These are phyloP conservation scores for Sisymbrium irio DNA, from an alignment of 345 rosid species.

Conservation along the genomic window DNA sequence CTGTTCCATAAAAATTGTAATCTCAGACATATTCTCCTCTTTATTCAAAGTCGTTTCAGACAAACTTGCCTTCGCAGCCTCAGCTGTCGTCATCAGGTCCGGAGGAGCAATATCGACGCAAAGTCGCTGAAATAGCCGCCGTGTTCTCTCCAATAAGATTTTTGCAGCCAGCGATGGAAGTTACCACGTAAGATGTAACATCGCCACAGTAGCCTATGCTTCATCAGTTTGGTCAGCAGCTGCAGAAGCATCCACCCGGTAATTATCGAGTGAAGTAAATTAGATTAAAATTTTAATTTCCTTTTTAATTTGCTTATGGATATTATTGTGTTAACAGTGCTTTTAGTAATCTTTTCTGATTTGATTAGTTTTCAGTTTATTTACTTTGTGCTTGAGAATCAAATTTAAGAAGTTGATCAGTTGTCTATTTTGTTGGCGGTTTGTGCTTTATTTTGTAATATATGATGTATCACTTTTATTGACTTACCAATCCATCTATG, in stretches of 20 bases:
- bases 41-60: slow-evolving; percentile 10
- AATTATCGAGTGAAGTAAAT: slow-evolving; percentile 37
- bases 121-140: slow-evolving; percentile 15
- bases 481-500: too few species aligned
- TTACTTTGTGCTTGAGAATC: too few species aligned
- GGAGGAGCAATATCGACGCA: slow-evolving; percentile 17
- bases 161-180: too few species aligned
- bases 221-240: slow-evolving; percentile 40
- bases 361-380: background rate
- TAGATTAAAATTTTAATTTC: background rate
- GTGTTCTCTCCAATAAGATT: slow-evolving; percentile 17
- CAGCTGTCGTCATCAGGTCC: background rate
- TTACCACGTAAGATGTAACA: slow-evolving; percentile 29
- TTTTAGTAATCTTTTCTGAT: too few species aligned
- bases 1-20: too few species aligned
- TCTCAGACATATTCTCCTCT: slow-evolving; percentile 16
- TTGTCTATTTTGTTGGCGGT: too few species aligned
- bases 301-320: background rate
- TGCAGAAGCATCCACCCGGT: slow-evolving; percentile 39
- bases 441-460: too few species aligned
- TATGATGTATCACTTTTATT: too few species aligned
- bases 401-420: too few species aligned
- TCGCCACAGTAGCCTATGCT: slow-evolving; percentile 30
- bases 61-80: slow-evolving; percentile 5
- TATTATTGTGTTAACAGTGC: too few species aligned